Base-by-base conservation (phyloP, 1,284 basidiomycete species). In the Neolentinus lepideus region DNA sequence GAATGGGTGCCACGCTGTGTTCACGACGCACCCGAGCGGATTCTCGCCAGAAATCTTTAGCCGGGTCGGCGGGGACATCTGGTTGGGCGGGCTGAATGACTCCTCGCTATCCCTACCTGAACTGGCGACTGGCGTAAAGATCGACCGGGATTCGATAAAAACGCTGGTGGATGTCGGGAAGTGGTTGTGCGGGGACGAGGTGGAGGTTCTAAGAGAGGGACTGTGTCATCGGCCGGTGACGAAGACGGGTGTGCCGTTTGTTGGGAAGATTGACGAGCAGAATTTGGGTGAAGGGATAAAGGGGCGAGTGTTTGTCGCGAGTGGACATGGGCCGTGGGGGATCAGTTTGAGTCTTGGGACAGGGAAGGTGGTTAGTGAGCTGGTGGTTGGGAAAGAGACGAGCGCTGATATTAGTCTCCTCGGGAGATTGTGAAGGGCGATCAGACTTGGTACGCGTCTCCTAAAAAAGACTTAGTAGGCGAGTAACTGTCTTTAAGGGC, bases 251-350 rank as follows among this genome's bases (percentile, higher is more conserved):
- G 57, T 61, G 31, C 70, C 71, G 12, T 59, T 71, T 45, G 62
- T 74, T 29, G 65, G 65, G 52, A 55, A 58, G 19, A 56, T 72
- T 60, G 59, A 61, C 48, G 62, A 62, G 56, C 61, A 60, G 43
- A 62, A 66, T 64, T 64, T 57, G 63, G 63, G 63, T 55, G 38
- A 31, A 6, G 56, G 58, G 19, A 58, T 60, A 52, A 51, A 58
- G 45, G 61, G 59, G 2, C 60, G 64, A 8, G 66, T 69, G 55
- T 72, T 63, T 57, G 62, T 71, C 43, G 66, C 67, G 43, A 64
- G 67, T 2, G 71, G 70, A 16, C 72, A 72, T 60, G 71, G 69
- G 25, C 68, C 69, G 36, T 74, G 72, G 71, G 69, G 71, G 36
- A 72, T 73, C 54, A 64, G 64, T 29, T 54, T 72, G 55, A 68